Evolutionary conservation across 176 grass and related monocot species (phyloP).

Genomic region (Oropetium thomaeum): DNA sequence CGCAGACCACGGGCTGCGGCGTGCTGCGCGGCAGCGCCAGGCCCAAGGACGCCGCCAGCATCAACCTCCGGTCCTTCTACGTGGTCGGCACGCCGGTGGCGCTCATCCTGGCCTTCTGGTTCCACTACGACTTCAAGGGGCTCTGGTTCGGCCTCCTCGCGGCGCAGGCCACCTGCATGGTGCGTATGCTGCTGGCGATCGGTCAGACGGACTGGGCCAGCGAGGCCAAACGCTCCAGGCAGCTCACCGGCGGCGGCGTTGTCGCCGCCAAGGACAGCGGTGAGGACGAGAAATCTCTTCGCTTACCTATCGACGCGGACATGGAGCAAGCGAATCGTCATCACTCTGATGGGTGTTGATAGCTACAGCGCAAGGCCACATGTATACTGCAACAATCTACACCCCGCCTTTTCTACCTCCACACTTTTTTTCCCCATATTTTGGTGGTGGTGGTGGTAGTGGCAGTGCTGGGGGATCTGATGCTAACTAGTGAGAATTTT

Average conservation of each 20-base stretch:
- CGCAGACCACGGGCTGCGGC: constrained; percentile 80
- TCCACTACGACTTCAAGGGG: constrained; percentile 59
- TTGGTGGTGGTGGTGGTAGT: too few relatives aligned
- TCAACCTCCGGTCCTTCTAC: constrained; percentile 90
- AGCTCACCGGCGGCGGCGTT: constrained; percentile 47
- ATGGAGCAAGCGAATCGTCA: background rate
- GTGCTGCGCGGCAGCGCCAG: constrained; percentile 80
- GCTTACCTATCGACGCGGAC: constrained; percentile 21
- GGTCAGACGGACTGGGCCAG: constrained; percentile 54
- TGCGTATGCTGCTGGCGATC: constrained; percentile 67
- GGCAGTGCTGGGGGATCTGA: constrained; percentile 12
- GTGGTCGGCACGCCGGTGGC: constrained; percentile 75
- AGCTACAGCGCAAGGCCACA: constrained; percentile 27
- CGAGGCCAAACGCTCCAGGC: constrained; percentile 56
- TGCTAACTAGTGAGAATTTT: constrained; percentile 44
- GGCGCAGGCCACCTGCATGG: constrained; percentile 70
- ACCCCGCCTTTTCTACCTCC: background rate
- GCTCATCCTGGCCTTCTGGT: constrained; percentile 61
- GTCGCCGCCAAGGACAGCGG: background rate
- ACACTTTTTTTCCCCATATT: background rate
- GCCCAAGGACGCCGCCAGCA: constrained; percentile 67
- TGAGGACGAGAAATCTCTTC: constrained; percentile 32
- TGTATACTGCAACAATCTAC: constrained; percentile 26
- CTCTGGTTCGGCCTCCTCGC: constrained; percentile 78
- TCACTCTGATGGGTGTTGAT: constrained; percentile 30